Evolutionary conservation across 805 yeast species (phyloP).

Genomic region (Cyberlindnera samutprakarnensis): DNA sequence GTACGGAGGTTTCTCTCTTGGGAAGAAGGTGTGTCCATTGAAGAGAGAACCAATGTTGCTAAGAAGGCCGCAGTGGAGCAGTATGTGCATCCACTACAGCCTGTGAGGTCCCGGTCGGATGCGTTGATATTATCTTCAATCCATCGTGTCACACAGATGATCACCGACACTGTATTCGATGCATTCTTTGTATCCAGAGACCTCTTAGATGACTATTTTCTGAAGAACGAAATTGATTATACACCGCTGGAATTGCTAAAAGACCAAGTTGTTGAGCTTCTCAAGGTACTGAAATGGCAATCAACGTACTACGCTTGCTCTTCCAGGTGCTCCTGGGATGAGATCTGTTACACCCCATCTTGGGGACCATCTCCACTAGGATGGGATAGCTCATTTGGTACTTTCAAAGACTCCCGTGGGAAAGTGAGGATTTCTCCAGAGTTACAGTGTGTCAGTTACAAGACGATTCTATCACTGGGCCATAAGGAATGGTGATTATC

Average conservation of each 20-base stretch:
- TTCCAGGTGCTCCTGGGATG: constrained; percentile 35
- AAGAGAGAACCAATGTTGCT: constrained; percentile 13
- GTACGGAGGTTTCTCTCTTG: constrained; percentile 35
- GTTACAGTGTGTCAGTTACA: constrained; percentile 14
- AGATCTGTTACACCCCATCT: constrained; percentile 49
- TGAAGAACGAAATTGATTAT: constrained; percentile 1
- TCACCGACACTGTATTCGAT: constrained; percentile 31
- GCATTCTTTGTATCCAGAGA: constrained; percentile 25
- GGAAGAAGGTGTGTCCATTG: background rate
- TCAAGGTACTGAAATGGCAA: constrained; percentile 32
- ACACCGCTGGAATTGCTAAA: background rate
- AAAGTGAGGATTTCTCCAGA: constrained; percentile 17
- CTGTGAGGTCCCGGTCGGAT: constrained; percentile 34
- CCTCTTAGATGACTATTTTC: constrained; percentile 19
- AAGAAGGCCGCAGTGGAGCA: constrained; percentile 34
- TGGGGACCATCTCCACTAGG: constrained; percentile 55
- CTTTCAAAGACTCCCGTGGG: constrained; percentile 17
- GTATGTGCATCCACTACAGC: constrained; percentile 36
- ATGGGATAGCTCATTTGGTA: constrained; percentile 27
- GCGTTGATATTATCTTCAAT: constrained; percentile 42
- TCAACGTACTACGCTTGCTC: constrained; percentile 35
- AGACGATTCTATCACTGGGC: constrained; percentile 2
- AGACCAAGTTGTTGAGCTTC: constrained; percentile 8
- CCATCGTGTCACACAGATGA: constrained; percentile 30
- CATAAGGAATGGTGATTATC: background rate